These are phyloP conservation scores for Dryas drummondii DNA, from an alignment of 306 rosid species.

Conservation along the genomic window DNA sequence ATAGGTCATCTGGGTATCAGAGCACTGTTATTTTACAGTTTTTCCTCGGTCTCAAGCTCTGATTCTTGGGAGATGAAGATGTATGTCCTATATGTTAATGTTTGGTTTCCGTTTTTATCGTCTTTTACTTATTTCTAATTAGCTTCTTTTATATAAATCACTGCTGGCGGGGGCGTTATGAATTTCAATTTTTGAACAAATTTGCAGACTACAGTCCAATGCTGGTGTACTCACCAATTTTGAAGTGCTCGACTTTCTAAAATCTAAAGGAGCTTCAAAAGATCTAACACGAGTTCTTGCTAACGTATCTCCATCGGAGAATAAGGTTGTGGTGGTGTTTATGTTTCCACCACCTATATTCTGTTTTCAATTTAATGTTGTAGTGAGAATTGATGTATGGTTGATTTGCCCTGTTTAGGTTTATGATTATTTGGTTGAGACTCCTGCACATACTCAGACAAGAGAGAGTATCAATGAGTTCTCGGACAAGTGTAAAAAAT, in stretches of 20 bases:
- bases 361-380: not conserved
- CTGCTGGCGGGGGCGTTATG: not conserved
- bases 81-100: conserved; percentile 33
- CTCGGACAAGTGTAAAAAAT: conserved; percentile 40
- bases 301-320: conserved; percentile 57
- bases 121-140: not conserved
- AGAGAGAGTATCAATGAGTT: conserved; percentile 53
- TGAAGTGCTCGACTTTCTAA: conserved; percentile 68
- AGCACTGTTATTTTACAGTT: not conserved
- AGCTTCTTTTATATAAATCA: not conserved
- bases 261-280: conserved; percentile 66
- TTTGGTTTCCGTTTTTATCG: not conserved
- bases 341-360: not conserved
- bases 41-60: conserved; percentile 1
- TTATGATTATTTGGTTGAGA: conserved; percentile 63
- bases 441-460: conserved; percentile 55
- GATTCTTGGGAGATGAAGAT: conserved; percentile 43
- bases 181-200: not conserved
- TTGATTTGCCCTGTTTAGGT: conserved; percentile 35
- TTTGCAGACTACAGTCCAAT: conserved; percentile 53
- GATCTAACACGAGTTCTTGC: conserved; percentile 67
- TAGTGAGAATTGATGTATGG: not conserved
- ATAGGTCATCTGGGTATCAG: not conserved
- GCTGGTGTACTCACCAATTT: conserved; percentile 65
- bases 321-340: conserved; percentile 49